Base-by-base conservation (phyloP, 768 basidiomycete genomes). In the Kondoa malvinella region DNA sequence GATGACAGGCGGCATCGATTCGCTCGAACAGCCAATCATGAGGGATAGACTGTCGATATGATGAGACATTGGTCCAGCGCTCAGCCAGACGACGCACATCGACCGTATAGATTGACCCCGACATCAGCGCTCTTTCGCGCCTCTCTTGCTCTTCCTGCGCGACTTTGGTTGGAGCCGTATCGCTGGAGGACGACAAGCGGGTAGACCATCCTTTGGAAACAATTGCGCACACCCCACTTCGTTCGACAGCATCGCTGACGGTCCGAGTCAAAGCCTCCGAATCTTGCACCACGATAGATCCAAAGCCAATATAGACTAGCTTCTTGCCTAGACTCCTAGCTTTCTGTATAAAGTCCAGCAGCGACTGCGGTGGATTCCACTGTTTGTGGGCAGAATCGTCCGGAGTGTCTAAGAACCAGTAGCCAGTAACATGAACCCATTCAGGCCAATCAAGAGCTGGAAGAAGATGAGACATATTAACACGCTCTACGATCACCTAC, bases 161-260 rank as follows among this genome's bases (percentile, higher is more conserved):
- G 21, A 65, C 21, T n/a, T 58, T 56, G 16, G 29, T 56, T 14
- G 56, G 17, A 29, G 31, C 12, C n/a, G 40, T 64, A 27, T 72
- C 73, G 63, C 71, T 70, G 64, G 77, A 76, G 56, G 64, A 67
- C 1, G 86, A 82, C 2, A 92, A 82, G 65, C 95, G 82, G 76
- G 95, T 92, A 15, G 91, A 94, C 94, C 94, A 99, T 31, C 94
- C 94, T 78, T 96, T 97, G 29, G 92, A 96, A 33, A 99, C 80
- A 74, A 99, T 91, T 26, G 90, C 91, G 76, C 84, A 82, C 3
- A 97, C 92, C 1, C 87, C 92, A 71, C 90, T 90, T 68, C 85
- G 82, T 14, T 85, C 76, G 62, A 97, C 86, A 2, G 94, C 89
- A 61, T 95, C 88, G 57, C 94, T 82, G 62, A 99, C 87, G 74